Base-by-base conservation (phyloP, 345 rosid genomes). In the Carallia pectinifolia region DNA sequence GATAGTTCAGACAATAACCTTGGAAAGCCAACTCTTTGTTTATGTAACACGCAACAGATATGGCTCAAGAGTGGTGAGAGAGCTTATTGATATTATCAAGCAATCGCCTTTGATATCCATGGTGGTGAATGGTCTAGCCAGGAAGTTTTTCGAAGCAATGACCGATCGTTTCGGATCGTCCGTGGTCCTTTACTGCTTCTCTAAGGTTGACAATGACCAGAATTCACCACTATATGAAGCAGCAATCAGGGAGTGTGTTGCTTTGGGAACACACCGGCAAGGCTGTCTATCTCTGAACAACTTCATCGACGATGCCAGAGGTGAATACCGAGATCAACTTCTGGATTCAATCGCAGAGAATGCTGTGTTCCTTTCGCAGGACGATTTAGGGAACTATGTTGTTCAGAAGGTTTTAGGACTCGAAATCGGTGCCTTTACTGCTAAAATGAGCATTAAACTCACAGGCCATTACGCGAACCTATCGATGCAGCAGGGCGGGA, bases 321-420 rank as follows among this genome's bases (percentile, higher is more conserved):
- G 79, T 16, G 18, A 16, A 13, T 62, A 61, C 1, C 64, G 75
- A 40, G 56, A 48, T 44, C 50, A 47, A 1, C 71, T 77, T 17
- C 47, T 81, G 2, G 9, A 58, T 3, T 31, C 58, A 1, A 66
- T 74, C 36, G 61, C 65, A 0, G 6, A 8, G 6, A 64, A 77
- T n/a, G 66, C 65, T 1, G 70, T 65, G 4, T 70, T n/a, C 40
- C 71, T 80, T 4, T 66, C 80, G 0, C 69, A 53, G 39, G 71
- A 81, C 23, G 55, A 27, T 15, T 65, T 37, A 4, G 81, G 84
- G 3, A 81, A 77, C 65, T 76, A 61, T 30, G 79, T 77, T 7
- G 64, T 77, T 48, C 81, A 81, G 64, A 71, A 74, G 47, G 63
- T 77, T 10, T 8, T 81, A 7, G 59, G 13, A 13, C 77, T 81